Evolutionary conservation across 2,329 filamentous ascomycete species (phyloP).

Genomic region (Penicillium oxalicum): DNA sequence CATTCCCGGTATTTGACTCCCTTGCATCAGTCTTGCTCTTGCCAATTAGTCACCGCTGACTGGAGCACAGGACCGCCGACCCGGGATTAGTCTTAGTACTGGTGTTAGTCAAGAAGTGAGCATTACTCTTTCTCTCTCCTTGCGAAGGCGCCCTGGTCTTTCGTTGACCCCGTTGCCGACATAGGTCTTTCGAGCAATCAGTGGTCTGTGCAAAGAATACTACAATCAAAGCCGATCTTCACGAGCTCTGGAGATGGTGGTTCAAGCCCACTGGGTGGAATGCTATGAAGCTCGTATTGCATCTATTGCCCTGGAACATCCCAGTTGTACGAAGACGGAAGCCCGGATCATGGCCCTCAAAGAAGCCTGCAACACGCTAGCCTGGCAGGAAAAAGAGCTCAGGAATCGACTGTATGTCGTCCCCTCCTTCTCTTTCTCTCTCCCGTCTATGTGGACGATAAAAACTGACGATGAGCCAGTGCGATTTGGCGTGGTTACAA

Average conservation of each 20-base stretch:
- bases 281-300: constrained; percentile 49
- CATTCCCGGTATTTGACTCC: constrained; percentile 11
- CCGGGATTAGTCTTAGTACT: too few species aligned
- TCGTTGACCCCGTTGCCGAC: background rate
- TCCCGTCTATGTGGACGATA: too few species aligned
- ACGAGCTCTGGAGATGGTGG: constrained; percentile 54
- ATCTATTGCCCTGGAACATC: constrained; percentile 35
- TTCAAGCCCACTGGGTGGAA: constrained; percentile 54
- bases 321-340: constrained; percentile 42
- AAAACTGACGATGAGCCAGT: constrained; percentile 9
- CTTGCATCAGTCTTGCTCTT: background rate
- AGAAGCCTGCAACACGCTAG: constrained; percentile 50
- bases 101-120: too few species aligned
- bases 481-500: constrained; percentile 55
- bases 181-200: constrained; percentile 21
- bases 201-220: constrained; percentile 21
- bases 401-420: constrained; percentile 38
- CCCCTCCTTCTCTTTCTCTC: too few species aligned
- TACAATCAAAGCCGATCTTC: constrained; percentile 47
- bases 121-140: too few species aligned
- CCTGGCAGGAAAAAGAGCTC: constrained; percentile 54
- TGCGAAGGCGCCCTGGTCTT: background rate
- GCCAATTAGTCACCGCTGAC: too few species aligned
- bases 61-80: too few species aligned
- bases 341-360: constrained; percentile 48